Base-by-base conservation (phyloP, 495 filamentous ascomycete genomes). In the Penicillium angulare region DNA sequence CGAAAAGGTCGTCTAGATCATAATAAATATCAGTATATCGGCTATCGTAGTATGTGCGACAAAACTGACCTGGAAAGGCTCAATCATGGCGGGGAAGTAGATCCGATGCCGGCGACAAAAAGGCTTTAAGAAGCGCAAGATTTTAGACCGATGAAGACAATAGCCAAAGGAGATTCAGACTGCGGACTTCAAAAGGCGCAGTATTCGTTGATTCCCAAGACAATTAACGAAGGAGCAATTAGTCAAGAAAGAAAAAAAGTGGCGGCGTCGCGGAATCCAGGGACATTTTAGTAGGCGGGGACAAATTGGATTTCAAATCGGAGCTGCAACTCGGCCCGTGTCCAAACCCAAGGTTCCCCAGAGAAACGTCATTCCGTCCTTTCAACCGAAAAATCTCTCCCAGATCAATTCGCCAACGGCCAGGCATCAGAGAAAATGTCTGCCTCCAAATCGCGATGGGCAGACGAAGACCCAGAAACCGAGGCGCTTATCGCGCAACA, bases 1-100 rank as follows among this genome's bases (percentile, higher is more conserved):
- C 52, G 92, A 89, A 63, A 98, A 97, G 52, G 91, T 86, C 33
- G 91, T 95, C 88, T 97, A 40, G 1, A 38, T 24, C n/a, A 15
- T 13, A 24, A 32, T 5, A 10, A 40, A 52, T 43, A 24, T 44
- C 24, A 60, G 35, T 35, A 22, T 21, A 38, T 20, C 15, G n/a
- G 6, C n/a, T 9, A 7, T 15, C 12, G 9, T 17, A 13, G n/a
- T 29, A 9, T 35, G 27, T 22, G 35, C 38, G 46, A 31, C 31
- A n/a, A 51, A 31, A 57, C 74, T 39, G 41, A 79, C 79, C 72
- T 83, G 71, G 61, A 85, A 85, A 40, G 81, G 73, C 45, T 83
- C 72, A 55, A 81, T 80, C 79, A 81, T 82, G 55, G 57, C 57
- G 61, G 59, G 43, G 41, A 27, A 49, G 50, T 57, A 59, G 50